These are phyloP conservation scores for Artemisia annua DNA, from an alignment of 129 eudicot species.

Conservation along the genomic window DNA sequence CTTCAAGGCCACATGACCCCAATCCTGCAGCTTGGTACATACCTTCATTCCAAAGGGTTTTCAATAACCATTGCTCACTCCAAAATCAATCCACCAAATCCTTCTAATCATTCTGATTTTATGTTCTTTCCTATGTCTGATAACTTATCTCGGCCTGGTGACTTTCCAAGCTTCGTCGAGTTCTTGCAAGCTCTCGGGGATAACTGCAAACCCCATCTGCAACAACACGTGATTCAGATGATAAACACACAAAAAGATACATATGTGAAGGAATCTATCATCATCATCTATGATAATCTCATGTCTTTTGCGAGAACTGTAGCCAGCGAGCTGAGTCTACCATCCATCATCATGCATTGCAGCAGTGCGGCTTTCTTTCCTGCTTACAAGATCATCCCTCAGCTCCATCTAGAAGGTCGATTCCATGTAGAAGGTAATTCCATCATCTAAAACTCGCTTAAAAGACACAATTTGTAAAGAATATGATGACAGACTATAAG, in stretches of 20 bases:
- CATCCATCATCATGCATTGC: slow-evolving; percentile 24
- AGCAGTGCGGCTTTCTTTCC: slow-evolving; percentile 27
- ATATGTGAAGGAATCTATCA: slow-evolving; percentile 17
- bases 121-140: slow-evolving; percentile 38
- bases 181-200: slow-evolving; percentile 24
- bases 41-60: slow-evolving; percentile 54
- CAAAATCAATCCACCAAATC: slow-evolving; percentile 36
- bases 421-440: slow-evolving; percentile 26
- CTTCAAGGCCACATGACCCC: slow-evolving; percentile 67
- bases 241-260: not conserved
- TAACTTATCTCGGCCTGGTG: slow-evolving; percentile 14
- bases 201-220: slow-evolving; percentile 30
- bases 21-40: slow-evolving; percentile 51
- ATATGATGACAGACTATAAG: not conserved
- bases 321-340: slow-evolving; percentile 30
- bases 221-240: slow-evolving; percentile 11
- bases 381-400: slow-evolving; percentile 26
- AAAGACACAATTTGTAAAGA: not conserved
- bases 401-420: slow-evolving; percentile 31
- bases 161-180: slow-evolving; percentile 1
- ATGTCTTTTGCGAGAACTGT: slow-evolving; percentile 31
- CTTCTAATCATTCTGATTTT: slow-evolving; percentile 41
- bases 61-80: slow-evolving; percentile 53
- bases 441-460: not conserved
- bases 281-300: slow-evolving; percentile 29